Base-by-base conservation (phyloP, 176 grass and related monocot genomes). In the Rhynchospora tenuis region DNA sequence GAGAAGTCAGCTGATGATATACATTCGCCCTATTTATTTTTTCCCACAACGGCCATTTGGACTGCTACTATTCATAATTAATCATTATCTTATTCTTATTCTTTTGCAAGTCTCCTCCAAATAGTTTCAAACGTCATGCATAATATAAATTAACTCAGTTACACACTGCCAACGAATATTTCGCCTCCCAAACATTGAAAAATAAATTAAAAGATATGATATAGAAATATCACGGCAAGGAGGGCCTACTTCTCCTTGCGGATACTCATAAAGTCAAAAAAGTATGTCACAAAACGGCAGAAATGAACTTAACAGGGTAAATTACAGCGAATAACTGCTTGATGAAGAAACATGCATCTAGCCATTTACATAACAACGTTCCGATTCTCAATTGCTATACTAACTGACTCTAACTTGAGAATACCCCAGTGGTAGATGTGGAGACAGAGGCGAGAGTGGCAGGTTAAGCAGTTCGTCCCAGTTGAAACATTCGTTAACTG, bases 401-500 rank as follows among this genome's bases (percentile, higher is more conserved):
- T 81, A 60, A 27, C 45, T 81, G 15, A 81, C 38, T 42, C 78
- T 45, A 81, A 60, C 55, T 62, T 81, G 28, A 76, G 48, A 3
- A 38, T 90, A 92, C 26, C 88, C 88, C 22, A 92, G 14, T 43
- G 86, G 0, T n/a, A 80, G 81, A 51, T 84, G 79, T 19, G 90
- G 88, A 66, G 88, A 95, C 64, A 90, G 13, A 22, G 93, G 90
- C 50, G 93, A 90, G 2, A 94, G 76, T 64, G 86, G 89, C 29
- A 81, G 17, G 78, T 81, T 81, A 42, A 82, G 26, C 31, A 82
- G 45, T 45, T 82, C 80, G 16, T 82, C 80, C 80, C 80, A 82
- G 15, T 67, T 44, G 64, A 44, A 79, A 85, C 64, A 16, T 47
- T 76, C 24, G 24, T 29, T 29, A 28, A 59, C 84, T 63, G 44